These are phyloP conservation scores for Gypsophila paniculata DNA, from an alignment of 179 eudicot species.

Conservation along the genomic window DNA sequence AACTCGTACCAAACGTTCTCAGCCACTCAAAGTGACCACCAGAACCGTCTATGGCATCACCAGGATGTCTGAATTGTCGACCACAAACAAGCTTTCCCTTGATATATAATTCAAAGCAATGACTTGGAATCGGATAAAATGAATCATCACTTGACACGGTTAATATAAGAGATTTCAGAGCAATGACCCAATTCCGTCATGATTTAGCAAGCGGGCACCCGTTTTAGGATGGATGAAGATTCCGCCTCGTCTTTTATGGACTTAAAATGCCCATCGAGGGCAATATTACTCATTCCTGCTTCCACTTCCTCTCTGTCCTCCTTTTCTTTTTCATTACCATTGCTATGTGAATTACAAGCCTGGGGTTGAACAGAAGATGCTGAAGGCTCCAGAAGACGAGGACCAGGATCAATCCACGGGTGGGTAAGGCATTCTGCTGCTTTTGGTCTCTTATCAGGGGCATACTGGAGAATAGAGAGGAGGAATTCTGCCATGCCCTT, in stretches of 20 bases:
- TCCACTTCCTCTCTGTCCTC: conserved; percentile 67
- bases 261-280: conserved; percentile 41
- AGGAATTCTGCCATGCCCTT: conserved; percentile 66
- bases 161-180: too few relatives aligned
- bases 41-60: background rate
- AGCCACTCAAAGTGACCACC: background rate
- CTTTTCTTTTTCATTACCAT: conserved; percentile 32
- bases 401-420: conserved; percentile 62
- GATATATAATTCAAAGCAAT: background rate
- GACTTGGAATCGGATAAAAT: too few relatives aligned
- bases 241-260: conserved; percentile 19
- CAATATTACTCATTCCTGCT: conserved; percentile 55
- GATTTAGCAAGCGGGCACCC: conserved; percentile 14
- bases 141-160: too few relatives aligned
- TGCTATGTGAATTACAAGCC: conserved; percentile 6
- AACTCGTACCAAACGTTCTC: background rate
- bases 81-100: background rate
- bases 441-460: conserved; percentile 81
- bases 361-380: conserved; percentile 13
- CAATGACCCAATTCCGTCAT: background rate
- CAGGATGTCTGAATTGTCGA: background rate
- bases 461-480: conserved; percentile 69
- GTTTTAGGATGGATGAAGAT: background rate
- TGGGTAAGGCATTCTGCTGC: conserved; percentile 77
- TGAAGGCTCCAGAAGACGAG: conserved; percentile 41